Base-by-base conservation (phyloP, 2,329 filamentous ascomycete genomes). In the Aspergillus sp. region DNA sequence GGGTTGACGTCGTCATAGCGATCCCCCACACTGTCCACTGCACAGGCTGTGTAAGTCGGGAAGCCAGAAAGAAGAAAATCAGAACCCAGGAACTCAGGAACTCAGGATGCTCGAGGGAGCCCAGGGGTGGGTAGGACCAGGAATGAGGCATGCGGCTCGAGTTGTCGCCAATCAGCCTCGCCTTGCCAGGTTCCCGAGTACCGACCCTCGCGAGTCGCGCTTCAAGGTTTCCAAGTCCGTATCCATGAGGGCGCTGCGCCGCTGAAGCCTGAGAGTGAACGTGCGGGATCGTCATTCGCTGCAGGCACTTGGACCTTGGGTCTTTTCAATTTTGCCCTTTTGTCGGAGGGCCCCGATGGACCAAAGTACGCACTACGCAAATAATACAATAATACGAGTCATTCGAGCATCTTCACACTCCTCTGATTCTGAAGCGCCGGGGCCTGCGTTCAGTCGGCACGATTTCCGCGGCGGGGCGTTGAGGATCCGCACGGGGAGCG, bases 391-490 rank as follows among this genome's bases (percentile, higher is more conserved):
- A 31, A 50, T 39, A 50, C 37, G 17, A 37, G 21, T 14, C 12
- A 37, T 37, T 27, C 21, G 44, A 46, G 21, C 23, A 27, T 46
- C 6, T 7, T 15, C 44, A 46, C n/a, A 25, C 9, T 15, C 19
- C 9, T 15, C 19, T 46, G 8, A 21, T n/a, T 19, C 14, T 41
- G 44, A 23, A 46, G 44, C 15, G 6, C 14, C 35, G 35, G 35
- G 35, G 4, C 35, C 15, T 37, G 35, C 12, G 19, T 15, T 27
- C 39, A 50, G 48, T 56, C 60, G 60, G 60, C 60, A 62, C 58
- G 45, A 50, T 57, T 56, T 60, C 60, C 60, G 41, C 52, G 60
- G 49, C 50, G 19, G 40, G 40, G 58, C 54, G 46, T 58, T 41
- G 31, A 56, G 48, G 57, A 57, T 58, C 58, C 51, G 52, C 50